These are phyloP conservation scores for Trypanosoma congolense DNA, from an alignment of 208 protist genomes.

Conservation along the genomic window DNA sequence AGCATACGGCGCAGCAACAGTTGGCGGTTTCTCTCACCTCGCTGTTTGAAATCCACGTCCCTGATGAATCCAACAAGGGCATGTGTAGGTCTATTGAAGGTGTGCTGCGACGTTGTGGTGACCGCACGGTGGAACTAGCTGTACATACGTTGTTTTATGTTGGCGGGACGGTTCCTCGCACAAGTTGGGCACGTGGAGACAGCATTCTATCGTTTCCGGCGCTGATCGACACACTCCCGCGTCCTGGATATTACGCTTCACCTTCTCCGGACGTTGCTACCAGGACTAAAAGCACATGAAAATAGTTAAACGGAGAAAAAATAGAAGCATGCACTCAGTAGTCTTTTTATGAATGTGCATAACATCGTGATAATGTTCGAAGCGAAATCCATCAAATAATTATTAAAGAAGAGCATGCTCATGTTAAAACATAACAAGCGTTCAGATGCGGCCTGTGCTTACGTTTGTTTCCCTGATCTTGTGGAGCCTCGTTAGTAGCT, in stretches of 20 bases:
- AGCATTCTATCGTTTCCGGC: neutral
- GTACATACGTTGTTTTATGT: slow-evolving; percentile 58
- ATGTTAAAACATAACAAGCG: too few species aligned
- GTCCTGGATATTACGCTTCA: neutral
- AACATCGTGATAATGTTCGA: too few species aligned
- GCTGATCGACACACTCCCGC: slow-evolving; percentile 1
- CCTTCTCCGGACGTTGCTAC: too few species aligned
- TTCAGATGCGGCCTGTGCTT: too few species aligned
- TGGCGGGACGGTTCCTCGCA: slow-evolving; percentile 8
- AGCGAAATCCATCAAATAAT: too few species aligned
- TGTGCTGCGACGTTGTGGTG: slow-evolving; percentile 45
- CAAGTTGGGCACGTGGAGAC: neutral
- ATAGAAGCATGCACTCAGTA: too few species aligned
- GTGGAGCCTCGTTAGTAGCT: too few species aligned
- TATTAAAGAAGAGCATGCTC: too few species aligned
- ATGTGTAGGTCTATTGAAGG: slow-evolving; percentile 21
- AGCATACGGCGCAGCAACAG: neutral
- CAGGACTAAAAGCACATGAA: too few species aligned
- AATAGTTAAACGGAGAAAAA: too few species aligned
- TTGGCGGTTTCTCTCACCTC: slow-evolving; percentile 9
- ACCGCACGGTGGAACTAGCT: slow-evolving; percentile 36
- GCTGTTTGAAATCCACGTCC: slow-evolving; percentile 21
- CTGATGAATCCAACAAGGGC: neutral
- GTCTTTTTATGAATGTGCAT: too few species aligned
- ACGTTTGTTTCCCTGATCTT: too few species aligned